A percentile compares a stretch with the other conserved stretches of the same genome.
phyloP scores from a whole-genome alignment of 108 stramenopile species.

The Craspedostauros australis region DNA sequence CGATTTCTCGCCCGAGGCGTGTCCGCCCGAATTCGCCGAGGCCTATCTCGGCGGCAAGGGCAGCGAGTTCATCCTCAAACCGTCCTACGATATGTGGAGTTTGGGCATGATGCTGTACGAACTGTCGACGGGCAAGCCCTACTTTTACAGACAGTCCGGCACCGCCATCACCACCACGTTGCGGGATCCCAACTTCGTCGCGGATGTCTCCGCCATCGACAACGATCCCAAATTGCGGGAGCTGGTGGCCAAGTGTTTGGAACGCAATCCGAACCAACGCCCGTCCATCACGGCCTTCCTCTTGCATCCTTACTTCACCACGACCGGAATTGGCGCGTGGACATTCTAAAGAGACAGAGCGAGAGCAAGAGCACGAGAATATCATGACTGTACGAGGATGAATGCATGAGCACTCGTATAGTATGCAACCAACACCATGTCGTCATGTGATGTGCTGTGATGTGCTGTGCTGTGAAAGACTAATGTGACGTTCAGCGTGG shows the following conservation, averaged over 20 bases:
- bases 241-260: slow-evolving; percentile 1
- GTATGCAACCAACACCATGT: too few relatives aligned
- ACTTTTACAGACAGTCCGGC: slow-evolving; percentile 3
- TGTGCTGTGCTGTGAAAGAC: too few relatives aligned
- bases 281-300: slow-evolving; percentile 38
- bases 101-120: slow-evolving; percentile 74
- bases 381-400: too few relatives aligned
- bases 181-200: neutral
- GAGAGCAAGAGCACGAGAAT: too few relatives aligned
- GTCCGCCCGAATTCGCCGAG: slow-evolving; percentile 25
- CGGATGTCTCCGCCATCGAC: neutral
- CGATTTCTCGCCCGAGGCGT: slow-evolving; percentile 48
- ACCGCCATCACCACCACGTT: neutral
- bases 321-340: too few relatives aligned
- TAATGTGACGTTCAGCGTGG: too few relatives aligned
- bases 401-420: too few relatives aligned
- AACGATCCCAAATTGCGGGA: neutral
- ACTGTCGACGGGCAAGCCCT: slow-evolving; percentile 45
- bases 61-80: slow-evolving; percentile 20
- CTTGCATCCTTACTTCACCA: slow-evolving; percentile 84
- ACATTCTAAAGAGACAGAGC: too few relatives aligned
- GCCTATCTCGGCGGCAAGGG: slow-evolving; percentile 37
- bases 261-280: neutral
- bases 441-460: too few relatives aligned
- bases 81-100: slow-evolving; percentile 69